These are phyloP conservation scores for Cardiospermum halicacabum DNA, from an alignment of 345 rosid species.

Conservation along the genomic window DNA sequence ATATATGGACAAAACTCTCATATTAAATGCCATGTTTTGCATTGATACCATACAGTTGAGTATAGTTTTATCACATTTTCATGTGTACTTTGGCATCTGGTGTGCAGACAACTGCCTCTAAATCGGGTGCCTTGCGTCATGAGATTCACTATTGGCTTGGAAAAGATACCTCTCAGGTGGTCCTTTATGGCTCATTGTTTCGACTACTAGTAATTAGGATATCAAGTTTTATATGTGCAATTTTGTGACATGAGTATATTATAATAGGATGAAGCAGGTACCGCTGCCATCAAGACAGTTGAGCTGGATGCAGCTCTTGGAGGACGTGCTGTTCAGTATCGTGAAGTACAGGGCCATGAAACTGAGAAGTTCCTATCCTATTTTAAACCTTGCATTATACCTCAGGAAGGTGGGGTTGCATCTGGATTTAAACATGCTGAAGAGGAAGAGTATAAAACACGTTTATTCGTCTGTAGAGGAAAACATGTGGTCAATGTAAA, in stretches of 20 bases:
- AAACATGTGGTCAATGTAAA: constrained; percentile 90
- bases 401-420: constrained; percentile 89
- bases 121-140: constrained; percentile 67
- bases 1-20: too few relatives aligned
- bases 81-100: constrained; percentile 2
- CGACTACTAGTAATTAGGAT: background rate
- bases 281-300: constrained; percentile 83
- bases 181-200: constrained; percentile 5
- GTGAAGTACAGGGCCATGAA: constrained; percentile 96
- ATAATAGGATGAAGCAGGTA: constrained; percentile 90
- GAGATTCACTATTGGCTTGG: constrained; percentile 96
- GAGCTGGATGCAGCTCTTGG: constrained; percentile 99
- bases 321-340: constrained; percentile 98
- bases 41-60: background rate
- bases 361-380: constrained; percentile 90
- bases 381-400: constrained; percentile 97
- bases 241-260: constrained; percentile 23
- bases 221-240: constrained; percentile 5
- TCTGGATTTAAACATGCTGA: constrained; percentile 82
- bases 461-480: constrained; percentile 87
- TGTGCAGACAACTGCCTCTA: constrained; percentile 67
- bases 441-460: constrained; percentile 71
- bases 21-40: background rate
- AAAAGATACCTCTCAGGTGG: constrained; percentile 82
- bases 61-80: background rate